Evolutionary conservation across 2,329 filamentous ascomycete species (phyloP).

Genomic region (Nakataea oryzae): DNA sequence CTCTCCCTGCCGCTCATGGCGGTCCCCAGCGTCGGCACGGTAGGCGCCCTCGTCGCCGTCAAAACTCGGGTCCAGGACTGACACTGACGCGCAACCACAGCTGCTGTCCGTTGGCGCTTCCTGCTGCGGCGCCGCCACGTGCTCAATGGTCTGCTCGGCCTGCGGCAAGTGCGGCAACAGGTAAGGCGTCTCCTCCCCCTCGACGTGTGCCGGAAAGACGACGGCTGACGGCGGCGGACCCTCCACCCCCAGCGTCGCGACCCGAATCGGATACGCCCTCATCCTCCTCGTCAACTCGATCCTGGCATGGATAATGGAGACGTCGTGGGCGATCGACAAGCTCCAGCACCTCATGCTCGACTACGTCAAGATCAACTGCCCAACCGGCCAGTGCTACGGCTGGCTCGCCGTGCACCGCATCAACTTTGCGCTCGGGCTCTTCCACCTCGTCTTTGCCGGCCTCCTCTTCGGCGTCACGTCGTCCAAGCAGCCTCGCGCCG

Average conservation of each 20-base stretch:
- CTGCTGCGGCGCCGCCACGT: constrained; percentile 94
- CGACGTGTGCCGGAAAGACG: constrained; percentile 1
- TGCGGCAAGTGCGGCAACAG: constrained; percentile 97
- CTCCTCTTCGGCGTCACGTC: constrained; percentile 79
- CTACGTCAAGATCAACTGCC: constrained; percentile 91
- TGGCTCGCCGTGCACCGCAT: constrained; percentile 96
- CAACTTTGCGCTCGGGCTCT: constrained; percentile 92
- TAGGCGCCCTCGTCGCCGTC: constrained; percentile 33
- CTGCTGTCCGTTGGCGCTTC: constrained; percentile 71
- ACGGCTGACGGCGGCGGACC: constrained; percentile 11
- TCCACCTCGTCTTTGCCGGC: constrained; percentile 79
- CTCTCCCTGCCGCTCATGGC: constrained; percentile 84
- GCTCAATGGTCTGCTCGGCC: constrained; percentile 87
- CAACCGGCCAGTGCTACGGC: constrained; percentile 82
- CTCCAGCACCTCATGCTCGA: constrained; percentile 84
- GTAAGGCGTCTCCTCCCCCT: constrained; percentile 30
- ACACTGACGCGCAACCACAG: constrained; percentile 28
- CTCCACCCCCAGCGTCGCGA: constrained; percentile 61
- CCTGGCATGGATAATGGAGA: constrained; percentile 97
- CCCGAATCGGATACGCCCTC: constrained; percentile 90
- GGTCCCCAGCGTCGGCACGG: constrained; percentile 74
- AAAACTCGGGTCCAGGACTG: not conserved
- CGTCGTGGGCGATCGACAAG: constrained; percentile 95
- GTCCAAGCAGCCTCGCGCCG: constrained; percentile 77
- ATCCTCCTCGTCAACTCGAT: constrained; percentile 95